Evolutionary conservation across 1,284 basidiomycete genomes (phyloP).

Genomic region (Ceratobasidium theobromae): DNA sequence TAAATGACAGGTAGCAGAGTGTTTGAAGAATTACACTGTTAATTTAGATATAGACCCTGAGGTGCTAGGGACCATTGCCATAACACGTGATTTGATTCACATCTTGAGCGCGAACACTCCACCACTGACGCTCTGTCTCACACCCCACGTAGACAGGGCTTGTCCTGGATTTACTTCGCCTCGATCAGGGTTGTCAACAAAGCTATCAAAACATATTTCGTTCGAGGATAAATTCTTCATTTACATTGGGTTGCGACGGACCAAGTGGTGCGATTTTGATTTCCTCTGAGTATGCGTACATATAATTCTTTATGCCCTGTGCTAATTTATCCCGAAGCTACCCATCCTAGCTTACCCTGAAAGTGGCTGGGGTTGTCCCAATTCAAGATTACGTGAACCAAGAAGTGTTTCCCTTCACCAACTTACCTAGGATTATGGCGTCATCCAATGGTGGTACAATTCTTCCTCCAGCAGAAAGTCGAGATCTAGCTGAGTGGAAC

Average conservation of each 20-base stretch:
- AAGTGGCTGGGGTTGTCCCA: background rate
- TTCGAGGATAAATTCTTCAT: background rate
- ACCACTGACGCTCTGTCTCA: background rate
- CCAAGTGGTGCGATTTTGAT: background rate
- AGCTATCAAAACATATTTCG: background rate
- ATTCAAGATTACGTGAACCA: background rate
- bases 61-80: too few species aligned
- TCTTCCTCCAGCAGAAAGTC: constrained; percentile 6
- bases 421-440: background rate
- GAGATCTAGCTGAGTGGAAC: constrained; percentile 19
- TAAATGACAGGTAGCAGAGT: too few species aligned
- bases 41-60: too few species aligned
- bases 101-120: constrained; percentile 11
- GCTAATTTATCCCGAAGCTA: background rate
- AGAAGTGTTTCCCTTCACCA: background rate
- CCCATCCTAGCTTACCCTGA: background rate
- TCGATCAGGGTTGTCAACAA: background rate
- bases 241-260: background rate
- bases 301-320: background rate
- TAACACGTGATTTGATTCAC: constrained; percentile 20
- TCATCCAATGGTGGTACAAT: background rate
- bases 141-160: background rate
- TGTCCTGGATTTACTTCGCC: background rate
- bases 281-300: background rate
- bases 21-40: too few species aligned